Evolutionary conservation across 768 basidiomycete genomes (phyloP).

Genomic region (Gelatoporia subvermispora): DNA sequence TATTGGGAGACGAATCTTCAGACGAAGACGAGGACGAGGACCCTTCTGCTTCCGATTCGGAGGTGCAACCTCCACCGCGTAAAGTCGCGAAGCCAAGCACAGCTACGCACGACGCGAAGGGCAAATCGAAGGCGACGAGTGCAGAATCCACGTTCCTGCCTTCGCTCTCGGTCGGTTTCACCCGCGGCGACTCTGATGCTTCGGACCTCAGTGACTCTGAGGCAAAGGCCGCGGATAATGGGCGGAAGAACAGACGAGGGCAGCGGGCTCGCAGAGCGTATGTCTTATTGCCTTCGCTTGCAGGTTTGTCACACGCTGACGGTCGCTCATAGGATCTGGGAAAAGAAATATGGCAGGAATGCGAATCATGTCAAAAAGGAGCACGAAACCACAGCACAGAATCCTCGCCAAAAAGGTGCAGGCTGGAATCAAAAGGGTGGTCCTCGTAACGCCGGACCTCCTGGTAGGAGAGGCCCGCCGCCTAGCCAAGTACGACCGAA

Average conservation of each 20-base stretch:
- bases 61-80: not conserved
- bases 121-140: slow-evolving; percentile 18
- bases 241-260: slow-evolving; percentile 76
- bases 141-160: slow-evolving; percentile 73
- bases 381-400: slow-evolving; percentile 19
- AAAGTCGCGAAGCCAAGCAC: slow-evolving; percentile 7
- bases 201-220: slow-evolving; percentile 69
- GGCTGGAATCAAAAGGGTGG: not conserved
- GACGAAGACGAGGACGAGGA: slow-evolving; percentile 20
- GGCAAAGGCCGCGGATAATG: slow-evolving; percentile 43
- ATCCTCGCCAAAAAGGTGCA: slow-evolving; percentile 1
- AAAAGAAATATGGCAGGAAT: slow-evolving; percentile 88
- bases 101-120: slow-evolving; percentile 14
- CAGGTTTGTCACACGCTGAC: slow-evolving; percentile 6
- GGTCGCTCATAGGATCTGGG: slow-evolving; percentile 74
- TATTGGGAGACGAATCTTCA: slow-evolving; percentile 13
- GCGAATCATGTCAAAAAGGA: slow-evolving; percentile 87
- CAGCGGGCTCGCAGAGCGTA: slow-evolving; percentile 93
- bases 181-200: slow-evolving; percentile 71
- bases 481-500: not conserved
- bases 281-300: slow-evolving; percentile 32
- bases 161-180: slow-evolving; percentile 81
- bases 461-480: not conserved
- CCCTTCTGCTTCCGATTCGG: slow-evolving; percentile 1
- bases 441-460: not conserved